Conservation (phyloP, 2,329 filamentous ascomycete species). For the Calonectria pseudoturangicola region DNA sequence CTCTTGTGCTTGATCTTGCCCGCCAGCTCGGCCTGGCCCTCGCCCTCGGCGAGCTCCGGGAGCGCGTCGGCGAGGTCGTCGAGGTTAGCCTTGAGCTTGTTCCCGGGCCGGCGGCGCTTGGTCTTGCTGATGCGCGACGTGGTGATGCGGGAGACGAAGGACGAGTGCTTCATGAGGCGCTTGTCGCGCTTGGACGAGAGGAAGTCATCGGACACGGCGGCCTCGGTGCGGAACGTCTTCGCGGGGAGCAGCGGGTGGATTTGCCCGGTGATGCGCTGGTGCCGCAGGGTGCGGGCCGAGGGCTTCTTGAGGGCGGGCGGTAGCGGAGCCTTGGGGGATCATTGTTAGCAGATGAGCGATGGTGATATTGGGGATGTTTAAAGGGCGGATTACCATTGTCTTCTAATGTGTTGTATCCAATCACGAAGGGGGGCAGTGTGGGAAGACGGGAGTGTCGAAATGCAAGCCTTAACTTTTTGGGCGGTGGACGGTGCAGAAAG, state of each 20-base stretch:
- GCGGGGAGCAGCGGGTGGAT: slow-evolving; percentile 70
- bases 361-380: accelerated
- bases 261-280: slow-evolving; percentile 69
- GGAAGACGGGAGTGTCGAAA: neutral
- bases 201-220: slow-evolving; percentile 75
- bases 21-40: slow-evolving; percentile 66
- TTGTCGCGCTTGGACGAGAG: slow-evolving; percentile 88
- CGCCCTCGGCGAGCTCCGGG: slow-evolving; percentile 74
- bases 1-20: slow-evolving; percentile 84
- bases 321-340: slow-evolving; percentile 51
- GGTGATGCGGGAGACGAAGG: slow-evolving; percentile 71
- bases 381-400: slow-evolving; percentile 47
- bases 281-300: slow-evolving; percentile 74
- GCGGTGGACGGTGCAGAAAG: slow-evolving; percentile 3
- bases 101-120: slow-evolving; percentile 75
- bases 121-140: slow-evolving; percentile 36
- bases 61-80: slow-evolving; percentile 87
- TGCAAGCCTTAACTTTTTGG: neutral
- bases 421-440: neutral
- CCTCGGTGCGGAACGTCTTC: slow-evolving; percentile 71
- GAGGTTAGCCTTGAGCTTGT: slow-evolving; percentile 86
- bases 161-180: slow-evolving; percentile 85
- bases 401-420: neutral
- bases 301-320: slow-evolving; percentile 70
- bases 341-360: neutral